A percentile compares a stretch with the other conserved stretches of the same genome.
Evolutionary conservation across 2,329 filamentous ascomycete genomes (phyloP).

Genomic region (Venturia nashicola): DNA sequence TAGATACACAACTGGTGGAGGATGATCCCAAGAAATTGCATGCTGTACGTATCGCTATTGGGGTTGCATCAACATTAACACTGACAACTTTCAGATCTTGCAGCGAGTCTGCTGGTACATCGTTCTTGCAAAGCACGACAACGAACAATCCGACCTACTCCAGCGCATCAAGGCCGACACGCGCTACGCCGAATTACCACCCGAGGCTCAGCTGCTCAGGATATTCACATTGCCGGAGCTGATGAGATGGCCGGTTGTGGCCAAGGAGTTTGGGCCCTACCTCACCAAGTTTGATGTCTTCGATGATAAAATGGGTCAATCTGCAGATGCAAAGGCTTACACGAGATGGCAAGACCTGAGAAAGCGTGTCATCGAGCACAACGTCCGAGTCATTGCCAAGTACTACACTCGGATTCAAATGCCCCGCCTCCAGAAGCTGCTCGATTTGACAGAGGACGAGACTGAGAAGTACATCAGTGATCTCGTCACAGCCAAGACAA

Average conservation of each 20-base stretch:
- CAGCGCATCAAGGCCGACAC: conserved; percentile 82
- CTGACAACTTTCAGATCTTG: conserved; percentile 48
- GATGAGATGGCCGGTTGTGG: conserved; percentile 95
- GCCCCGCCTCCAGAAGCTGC: conserved; percentile 74
- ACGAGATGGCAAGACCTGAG: conserved; percentile 87
- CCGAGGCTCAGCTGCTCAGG: conserved; percentile 78
- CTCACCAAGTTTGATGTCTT: conserved; percentile 87
- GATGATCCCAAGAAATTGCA: conserved; percentile 76
- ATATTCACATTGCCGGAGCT: conserved; percentile 91
- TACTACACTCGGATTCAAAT: conserved; percentile 98
- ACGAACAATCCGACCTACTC: conserved; percentile 94
- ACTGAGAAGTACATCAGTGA: conserved; percentile 99
- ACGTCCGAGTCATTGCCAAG: conserved; percentile 92
- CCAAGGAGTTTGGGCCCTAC: conserved; percentile 78
- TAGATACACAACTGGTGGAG: conserved; percentile 93
- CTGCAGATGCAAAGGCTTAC: conserved; percentile 62
- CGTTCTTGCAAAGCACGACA: conserved; percentile 92
- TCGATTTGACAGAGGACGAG: conserved; percentile 88
- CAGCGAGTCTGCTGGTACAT: conserved; percentile 97
- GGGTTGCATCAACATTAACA: background rate
- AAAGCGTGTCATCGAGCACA: conserved; percentile 98
- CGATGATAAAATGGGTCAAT: conserved; percentile 36
- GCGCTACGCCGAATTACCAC: conserved; percentile 63
- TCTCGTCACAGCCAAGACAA: conserved; percentile 91
- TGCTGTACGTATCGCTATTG: conserved; percentile 42